Evolutionary conservation across 495 filamentous ascomycete genomes (phyloP).

Genomic region (Xylaria castorea): DNA sequence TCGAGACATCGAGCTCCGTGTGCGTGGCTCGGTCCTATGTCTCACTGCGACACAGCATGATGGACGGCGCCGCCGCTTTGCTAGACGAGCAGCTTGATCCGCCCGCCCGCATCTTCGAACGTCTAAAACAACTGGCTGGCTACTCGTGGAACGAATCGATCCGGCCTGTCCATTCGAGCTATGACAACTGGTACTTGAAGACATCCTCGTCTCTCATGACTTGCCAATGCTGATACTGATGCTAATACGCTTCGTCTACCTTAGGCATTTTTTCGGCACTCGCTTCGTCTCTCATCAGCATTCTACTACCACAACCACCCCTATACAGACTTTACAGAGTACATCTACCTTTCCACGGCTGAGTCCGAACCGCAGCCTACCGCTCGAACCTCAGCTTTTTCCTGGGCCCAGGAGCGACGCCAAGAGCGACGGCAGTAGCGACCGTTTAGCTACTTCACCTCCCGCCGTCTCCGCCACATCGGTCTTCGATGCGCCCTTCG

Average conservation of each 20-base stretch:
- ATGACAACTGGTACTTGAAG: conserved; percentile 69
- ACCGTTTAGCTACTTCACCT: conserved; percentile 46
- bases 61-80: conserved; percentile 56
- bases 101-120: conserved; percentile 73
- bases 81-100: conserved; percentile 71
- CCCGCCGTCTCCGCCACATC: conserved; percentile 32
- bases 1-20: conserved; percentile 16
- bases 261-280: conserved; percentile 56
- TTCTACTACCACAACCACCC: conserved; percentile 38
- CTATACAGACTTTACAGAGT: conserved; percentile 39
- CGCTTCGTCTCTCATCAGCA: conserved; percentile 51
- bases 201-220: conserved; percentile 19
- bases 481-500: conserved; percentile 39
- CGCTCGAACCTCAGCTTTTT: conserved; percentile 41
- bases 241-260: conserved; percentile 29
- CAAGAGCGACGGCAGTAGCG: conserved; percentile 38
- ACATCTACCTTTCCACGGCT: conserved; percentile 42
- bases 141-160: conserved; percentile 77
- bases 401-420: conserved; percentile 31
- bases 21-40: conserved; percentile 27
- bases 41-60: conserved; percentile 41
- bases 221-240: conserved; percentile 6
- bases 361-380: conserved; percentile 41
- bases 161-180: conserved; percentile 80
- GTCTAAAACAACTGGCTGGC: conserved; percentile 72